phyloP scores from a whole-genome alignment of 2,329 filamentous ascomycete genomes.

The Coniochaeta hoffmannii region DNA sequence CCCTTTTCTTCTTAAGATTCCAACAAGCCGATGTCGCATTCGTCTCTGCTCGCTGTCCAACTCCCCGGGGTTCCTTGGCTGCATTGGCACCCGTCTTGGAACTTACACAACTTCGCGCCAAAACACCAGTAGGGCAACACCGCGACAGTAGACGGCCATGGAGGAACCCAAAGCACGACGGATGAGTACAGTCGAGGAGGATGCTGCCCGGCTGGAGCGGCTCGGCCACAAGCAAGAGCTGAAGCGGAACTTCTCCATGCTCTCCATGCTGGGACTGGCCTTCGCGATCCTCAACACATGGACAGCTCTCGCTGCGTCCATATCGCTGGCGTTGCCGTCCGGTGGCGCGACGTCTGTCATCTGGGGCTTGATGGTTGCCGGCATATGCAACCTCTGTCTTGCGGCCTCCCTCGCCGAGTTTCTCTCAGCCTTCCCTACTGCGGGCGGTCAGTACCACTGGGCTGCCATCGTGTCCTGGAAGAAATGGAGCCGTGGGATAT shows the following conservation, averaged over 20 bases:
- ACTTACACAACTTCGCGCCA: not conserved
- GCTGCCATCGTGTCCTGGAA: slow-evolving; percentile 57
- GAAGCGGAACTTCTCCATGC: slow-evolving; percentile 39
- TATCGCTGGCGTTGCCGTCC: slow-evolving; percentile 50
- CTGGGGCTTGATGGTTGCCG: slow-evolving; percentile 60
- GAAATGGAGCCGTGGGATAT: slow-evolving; percentile 52
- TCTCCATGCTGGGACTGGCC: slow-evolving; percentile 39
- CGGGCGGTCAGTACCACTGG: slow-evolving; percentile 65
- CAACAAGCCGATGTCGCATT: not conserved
- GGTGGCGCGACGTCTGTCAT: slow-evolving; percentile 64
- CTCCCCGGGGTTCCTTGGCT: not conserved
- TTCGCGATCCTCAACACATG: slow-evolving; percentile 44
- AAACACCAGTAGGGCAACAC: not conserved
- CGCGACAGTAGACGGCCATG: not conserved
- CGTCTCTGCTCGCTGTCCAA: not conserved
- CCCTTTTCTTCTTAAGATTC: not conserved
- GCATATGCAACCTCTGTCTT: slow-evolving; percentile 63
- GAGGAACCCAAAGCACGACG: not conserved
- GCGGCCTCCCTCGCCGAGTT: slow-evolving; percentile 66
- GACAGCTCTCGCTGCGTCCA: slow-evolving; percentile 40
- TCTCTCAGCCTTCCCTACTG: slow-evolving; percentile 54
- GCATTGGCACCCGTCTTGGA: not conserved
- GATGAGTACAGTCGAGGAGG: slow-evolving; percentile 10
- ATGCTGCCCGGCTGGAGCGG: slow-evolving; percentile 32
- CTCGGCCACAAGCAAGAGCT: slow-evolving; percentile 42